Conservation (phyloP, 306 rosid species). For the Rosa lucieae region DNA sequence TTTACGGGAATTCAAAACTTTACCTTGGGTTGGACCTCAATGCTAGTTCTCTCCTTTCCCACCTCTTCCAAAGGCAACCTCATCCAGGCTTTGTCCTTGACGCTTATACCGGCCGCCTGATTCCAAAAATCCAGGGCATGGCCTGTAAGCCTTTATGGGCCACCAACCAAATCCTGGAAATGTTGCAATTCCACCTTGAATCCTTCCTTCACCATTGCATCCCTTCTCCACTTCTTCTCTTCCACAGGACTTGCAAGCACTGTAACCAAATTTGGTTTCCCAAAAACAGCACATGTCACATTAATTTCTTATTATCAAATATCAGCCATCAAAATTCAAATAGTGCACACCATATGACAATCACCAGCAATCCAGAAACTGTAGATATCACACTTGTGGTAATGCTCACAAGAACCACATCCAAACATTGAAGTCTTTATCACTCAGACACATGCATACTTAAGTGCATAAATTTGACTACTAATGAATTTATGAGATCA, state of each 20-base stretch:
- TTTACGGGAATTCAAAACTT: neutral
- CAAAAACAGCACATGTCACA: conserved; percentile 12
- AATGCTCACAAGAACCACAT: too few species aligned
- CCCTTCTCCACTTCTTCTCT: conserved; percentile 76
- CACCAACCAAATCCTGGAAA: conserved; percentile 99
- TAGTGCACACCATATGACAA: neutral
- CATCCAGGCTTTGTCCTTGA: conserved; percentile 90
- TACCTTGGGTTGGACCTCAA: conserved; percentile 42
- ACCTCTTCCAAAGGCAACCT: conserved; percentile 82
- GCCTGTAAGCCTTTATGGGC: conserved; percentile 97
- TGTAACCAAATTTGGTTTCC: conserved; percentile 23
- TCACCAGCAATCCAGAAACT: neutral
- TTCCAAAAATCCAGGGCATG: conserved; percentile 84
- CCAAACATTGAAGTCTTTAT: neutral
- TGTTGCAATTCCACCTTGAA: conserved; percentile 95
- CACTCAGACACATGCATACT: neutral
- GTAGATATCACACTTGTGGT: neutral
- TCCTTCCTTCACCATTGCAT: conserved; percentile 93
- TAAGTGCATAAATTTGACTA: neutral
- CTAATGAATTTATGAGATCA: neutral
- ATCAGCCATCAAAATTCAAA: neutral
- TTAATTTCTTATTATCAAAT: neutral
- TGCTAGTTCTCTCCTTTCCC: conserved; percentile 22
- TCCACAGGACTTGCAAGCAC: conserved; percentile 90
- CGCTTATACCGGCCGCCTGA: conserved; percentile 84